phyloP scores from a whole-genome alignment of 164 flowering plant species.

The Stephania cephalantha region DNA sequence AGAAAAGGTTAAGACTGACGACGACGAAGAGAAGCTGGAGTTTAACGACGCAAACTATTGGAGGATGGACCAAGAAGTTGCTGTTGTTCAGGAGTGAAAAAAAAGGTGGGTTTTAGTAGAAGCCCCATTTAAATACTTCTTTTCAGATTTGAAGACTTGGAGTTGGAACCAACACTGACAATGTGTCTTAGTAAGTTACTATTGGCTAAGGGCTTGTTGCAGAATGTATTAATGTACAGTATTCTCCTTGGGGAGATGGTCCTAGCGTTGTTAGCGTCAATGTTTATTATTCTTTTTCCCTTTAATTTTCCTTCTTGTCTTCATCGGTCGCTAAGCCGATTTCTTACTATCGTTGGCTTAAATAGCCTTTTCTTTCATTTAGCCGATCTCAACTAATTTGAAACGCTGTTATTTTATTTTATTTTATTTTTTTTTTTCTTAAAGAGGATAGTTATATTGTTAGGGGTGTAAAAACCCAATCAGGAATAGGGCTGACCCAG shows the following conservation, averaged over 20 bases:
- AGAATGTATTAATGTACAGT: slow-evolving; percentile 2
- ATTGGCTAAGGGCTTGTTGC: neutral
- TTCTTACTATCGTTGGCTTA: neutral
- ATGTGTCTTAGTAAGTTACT: neutral
- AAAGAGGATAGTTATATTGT: too few species aligned
- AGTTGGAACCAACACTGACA: neutral
- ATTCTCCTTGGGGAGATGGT: neutral
- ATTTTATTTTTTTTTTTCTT: too few species aligned
- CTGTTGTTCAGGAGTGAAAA: slow-evolving; percentile 52
- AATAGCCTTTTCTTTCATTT: neutral
- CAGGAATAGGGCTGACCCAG: too few species aligned
- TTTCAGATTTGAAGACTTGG: slow-evolving; percentile 1
- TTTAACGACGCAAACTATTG: slow-evolving; percentile 87
- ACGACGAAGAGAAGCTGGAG: slow-evolving; percentile 49
- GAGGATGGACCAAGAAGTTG: slow-evolving; percentile 80
- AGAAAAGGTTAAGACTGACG: slow-evolving; percentile 41
- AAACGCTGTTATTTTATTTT: too few species aligned
- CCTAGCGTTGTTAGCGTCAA: neutral
- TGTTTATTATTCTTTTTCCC: neutral
- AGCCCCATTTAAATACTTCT: neutral
- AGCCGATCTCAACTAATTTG: neutral
- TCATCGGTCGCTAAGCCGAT: neutral
- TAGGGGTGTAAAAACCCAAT: too few species aligned
- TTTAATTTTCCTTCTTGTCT: neutral
- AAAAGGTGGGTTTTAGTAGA: neutral